Conservation (phyloP, 108 stramenopile species). For the Thalassiosira profunda region DNA sequence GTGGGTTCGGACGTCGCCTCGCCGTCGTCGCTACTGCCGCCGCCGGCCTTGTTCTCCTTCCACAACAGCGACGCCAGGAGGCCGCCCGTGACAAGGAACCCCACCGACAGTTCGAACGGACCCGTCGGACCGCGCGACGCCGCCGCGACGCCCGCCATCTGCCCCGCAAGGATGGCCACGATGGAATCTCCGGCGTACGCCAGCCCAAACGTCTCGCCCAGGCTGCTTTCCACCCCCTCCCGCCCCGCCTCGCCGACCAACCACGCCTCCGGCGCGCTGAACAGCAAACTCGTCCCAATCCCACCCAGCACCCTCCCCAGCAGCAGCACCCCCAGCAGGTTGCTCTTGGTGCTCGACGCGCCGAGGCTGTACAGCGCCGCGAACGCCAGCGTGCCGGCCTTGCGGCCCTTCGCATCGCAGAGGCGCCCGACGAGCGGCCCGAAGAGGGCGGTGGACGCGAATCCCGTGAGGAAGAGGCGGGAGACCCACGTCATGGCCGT, state of each 20-base stretch:
- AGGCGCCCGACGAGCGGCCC: constrained; percentile 89
- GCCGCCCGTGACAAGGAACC: constrained; percentile 85
- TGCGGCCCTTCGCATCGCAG: constrained; percentile 86
- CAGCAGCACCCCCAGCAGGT: constrained; percentile 74
- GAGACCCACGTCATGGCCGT: constrained; percentile 71
- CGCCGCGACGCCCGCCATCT: constrained; percentile 86
- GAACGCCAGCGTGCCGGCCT: constrained; percentile 89
- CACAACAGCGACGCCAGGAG: constrained; percentile 79
- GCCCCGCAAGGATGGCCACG: constrained; percentile 6
- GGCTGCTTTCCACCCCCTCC: constrained; percentile 57
- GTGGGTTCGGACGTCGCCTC: constrained; percentile 54
- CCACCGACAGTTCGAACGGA: constrained; percentile 96
- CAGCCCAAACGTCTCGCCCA: constrained; percentile 95
- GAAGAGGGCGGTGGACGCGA: constrained; percentile 92
- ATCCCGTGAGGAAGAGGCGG: constrained; percentile 92
- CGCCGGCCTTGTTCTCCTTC: constrained; percentile 92
- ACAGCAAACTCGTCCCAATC: constrained; percentile 90
- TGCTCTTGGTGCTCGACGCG: constrained; percentile 80
- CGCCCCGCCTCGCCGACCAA: constrained; percentile 87
- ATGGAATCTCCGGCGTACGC: constrained; percentile 40
- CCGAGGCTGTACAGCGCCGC: constrained; percentile 80
- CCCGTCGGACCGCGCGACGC: constrained; percentile 89
- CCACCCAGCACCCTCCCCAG: constrained; percentile 90
- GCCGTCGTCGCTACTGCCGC: constrained; percentile 22
- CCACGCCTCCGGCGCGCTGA: constrained; percentile 97